Evolutionary conservation across 495 filamentous ascomycete species (phyloP), one percentile per base, ranked within the genome.

Genomic region (Neurospora sp.): DNA sequence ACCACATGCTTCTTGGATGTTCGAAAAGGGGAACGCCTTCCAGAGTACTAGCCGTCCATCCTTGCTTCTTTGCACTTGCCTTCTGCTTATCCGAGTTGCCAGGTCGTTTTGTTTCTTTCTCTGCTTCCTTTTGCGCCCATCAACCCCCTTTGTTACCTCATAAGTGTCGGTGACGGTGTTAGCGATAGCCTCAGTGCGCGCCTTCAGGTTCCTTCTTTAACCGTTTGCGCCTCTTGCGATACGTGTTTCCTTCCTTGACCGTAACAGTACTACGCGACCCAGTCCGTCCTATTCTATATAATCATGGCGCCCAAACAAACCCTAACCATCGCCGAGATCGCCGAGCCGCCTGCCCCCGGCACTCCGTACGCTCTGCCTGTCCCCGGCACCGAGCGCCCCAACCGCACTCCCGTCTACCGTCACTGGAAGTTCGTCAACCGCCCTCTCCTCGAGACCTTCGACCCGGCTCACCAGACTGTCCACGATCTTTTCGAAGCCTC

Each of bases 401-500:
- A 91, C 61, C 89, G 93, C 71, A 92, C 86, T 31, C 83, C 87
- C 40, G 82, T 96, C 71, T 99, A 98, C 81, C 88, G 96, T 73
- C 90, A 97, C 81, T 96, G 91, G 90, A 87, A 88, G 74, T 89
- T 89, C 76, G 84, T 84, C 65, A 90, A 96, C 79, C 88, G 87
- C 48, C 86, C 86, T 69, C 81, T 97, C 73, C 80, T 97, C 45
- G 85, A 86, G 74, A 93, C 91, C 22, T 83, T 93, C 73, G 90
- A 94, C 81, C 93, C 94, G 12, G 82, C 89, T 73, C 81, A 92
- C 61, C 82, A 86, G 70, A 96, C 93, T 20, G 84, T 89, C 53
- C 91, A 97, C 84, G 92, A 97, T 40, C 84, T 93, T 31, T 97
- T 97, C 78, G 93, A 97, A 80, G 82, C 86, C 39, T 84, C 88